These are phyloP conservation scores for Phaseolus coccineus DNA, from an alignment of 331 rosid genomes.

Conservation along the genomic window DNA sequence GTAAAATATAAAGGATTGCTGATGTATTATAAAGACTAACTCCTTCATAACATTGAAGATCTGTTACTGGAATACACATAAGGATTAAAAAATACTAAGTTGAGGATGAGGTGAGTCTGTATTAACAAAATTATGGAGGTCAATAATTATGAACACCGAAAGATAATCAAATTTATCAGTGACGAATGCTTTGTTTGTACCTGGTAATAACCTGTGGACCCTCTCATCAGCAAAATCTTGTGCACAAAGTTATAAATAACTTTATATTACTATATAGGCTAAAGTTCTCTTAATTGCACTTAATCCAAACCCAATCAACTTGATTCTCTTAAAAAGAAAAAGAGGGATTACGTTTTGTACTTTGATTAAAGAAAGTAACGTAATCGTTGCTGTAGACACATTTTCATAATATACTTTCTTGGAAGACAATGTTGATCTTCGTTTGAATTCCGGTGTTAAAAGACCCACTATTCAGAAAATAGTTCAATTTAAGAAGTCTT, in stretches of 20 bases:
- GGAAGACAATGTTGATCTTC: not conserved
- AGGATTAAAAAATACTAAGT: not conserved
- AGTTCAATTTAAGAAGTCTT: not conserved
- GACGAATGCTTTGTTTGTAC: conserved; percentile 50
- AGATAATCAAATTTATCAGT: conserved; percentile 43
- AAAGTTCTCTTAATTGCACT: conserved; percentile 50
- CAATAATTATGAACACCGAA: conserved; percentile 15
- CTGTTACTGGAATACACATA: conserved; percentile 2
- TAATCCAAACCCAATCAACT: conserved; percentile 60
- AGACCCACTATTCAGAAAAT: not conserved
- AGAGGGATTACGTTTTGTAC: conserved; percentile 47
- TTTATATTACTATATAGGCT: conserved; percentile 43
- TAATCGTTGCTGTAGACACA: conserved; percentile 8
- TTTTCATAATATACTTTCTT: not conserved
- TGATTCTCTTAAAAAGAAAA: conserved; percentile 36
- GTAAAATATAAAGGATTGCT: not conserved
- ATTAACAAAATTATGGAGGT: not conserved
- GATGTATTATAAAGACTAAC: not conserved
- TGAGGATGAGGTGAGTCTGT: not conserved
- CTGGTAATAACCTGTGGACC: conserved; percentile 53
- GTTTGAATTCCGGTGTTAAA: not conserved
- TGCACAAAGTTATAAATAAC: conserved; percentile 51
- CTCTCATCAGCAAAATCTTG: conserved; percentile 35
- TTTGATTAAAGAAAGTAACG: conserved; percentile 48
- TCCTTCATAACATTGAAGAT: not conserved